These are phyloP conservation scores for Ogataea paraovalis DNA, from an alignment of 805 yeast genomes.

Conservation along the genomic window DNA sequence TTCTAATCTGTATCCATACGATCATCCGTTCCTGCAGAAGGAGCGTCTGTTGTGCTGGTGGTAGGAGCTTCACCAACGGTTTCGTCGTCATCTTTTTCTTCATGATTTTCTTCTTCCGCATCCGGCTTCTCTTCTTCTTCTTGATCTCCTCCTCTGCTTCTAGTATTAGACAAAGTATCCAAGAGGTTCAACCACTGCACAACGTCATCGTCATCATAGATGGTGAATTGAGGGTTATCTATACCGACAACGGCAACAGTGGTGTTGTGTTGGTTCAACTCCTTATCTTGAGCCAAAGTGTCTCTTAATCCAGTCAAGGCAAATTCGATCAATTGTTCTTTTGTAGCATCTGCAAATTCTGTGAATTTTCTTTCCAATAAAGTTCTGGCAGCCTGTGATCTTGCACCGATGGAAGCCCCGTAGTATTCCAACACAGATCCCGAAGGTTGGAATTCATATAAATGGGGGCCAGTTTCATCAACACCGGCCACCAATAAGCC, in stretches of 20 bases:
- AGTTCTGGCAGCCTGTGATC: conserved; percentile 98
- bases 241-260: conserved; percentile 91
- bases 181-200: conserved; percentile 76
- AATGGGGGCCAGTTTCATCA: conserved; percentile 92
- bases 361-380: conserved; percentile 85
- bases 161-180: conserved; percentile 58
- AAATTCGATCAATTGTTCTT: conserved; percentile 74
- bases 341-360: conserved; percentile 52
- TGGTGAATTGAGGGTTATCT: conserved; percentile 59
- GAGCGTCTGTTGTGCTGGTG: conserved; percentile 6
- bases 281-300: conserved; percentile 91
- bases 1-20: conserved; percentile 34
- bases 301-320: conserved; percentile 92
- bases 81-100: conserved; percentile 13
- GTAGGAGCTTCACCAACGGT: conserved; percentile 13
- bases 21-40: conserved; percentile 21
- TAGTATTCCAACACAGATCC: conserved; percentile 88
- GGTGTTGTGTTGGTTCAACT: conserved; percentile 77
- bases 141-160: conserved; percentile 41
- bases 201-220: conserved; percentile 85
- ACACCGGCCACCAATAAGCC: conserved; percentile 87
- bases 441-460: conserved; percentile 92
- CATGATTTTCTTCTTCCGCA: conserved; percentile 23
- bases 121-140: conserved; percentile 27
- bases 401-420: conserved; percentile 96